Evolutionary conservation across 2,329 filamentous ascomycete species (phyloP).

Genomic region (Phialocephala sp.): DNA sequence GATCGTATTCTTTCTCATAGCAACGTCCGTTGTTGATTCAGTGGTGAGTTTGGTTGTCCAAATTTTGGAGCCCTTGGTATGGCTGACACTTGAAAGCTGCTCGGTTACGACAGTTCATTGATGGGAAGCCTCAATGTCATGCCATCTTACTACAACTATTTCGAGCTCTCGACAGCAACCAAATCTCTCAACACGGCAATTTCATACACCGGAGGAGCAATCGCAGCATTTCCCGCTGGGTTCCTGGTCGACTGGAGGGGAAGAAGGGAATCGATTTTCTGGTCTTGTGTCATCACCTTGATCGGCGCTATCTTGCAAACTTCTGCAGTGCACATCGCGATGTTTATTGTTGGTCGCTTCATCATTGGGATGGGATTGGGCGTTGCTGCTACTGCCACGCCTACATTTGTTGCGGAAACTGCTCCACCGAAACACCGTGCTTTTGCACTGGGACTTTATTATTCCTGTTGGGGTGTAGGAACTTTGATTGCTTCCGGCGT

Average conservation of each 20-base stretch:
- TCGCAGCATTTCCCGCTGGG: conserved; percentile 8
- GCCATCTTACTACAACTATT: conserved; percentile 44
- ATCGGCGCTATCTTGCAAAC: conserved; percentile 28
- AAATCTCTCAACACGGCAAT: conserved; percentile 42
- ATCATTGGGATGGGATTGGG: conserved; percentile 26
- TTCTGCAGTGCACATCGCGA: conserved; percentile 25
- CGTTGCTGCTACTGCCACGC: conserved; percentile 11
- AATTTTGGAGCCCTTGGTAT: background rate
- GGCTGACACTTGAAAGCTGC: conserved; percentile 3
- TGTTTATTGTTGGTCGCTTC: conserved; percentile 31
- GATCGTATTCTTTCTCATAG: conserved; percentile 19
- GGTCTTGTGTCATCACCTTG: conserved; percentile 22
- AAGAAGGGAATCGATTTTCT: conserved; percentile 6
- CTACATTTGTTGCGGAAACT: conserved; percentile 28
- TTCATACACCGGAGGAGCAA: conserved; percentile 22
- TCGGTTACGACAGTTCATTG: conserved; percentile 20
- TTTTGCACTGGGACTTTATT: conserved; percentile 17
- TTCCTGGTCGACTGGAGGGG: conserved; percentile 14
- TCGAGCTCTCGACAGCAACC: conserved; percentile 43
- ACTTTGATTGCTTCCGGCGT: conserved; percentile 19
- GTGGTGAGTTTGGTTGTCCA: conserved; percentile 14
- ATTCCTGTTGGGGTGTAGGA: conserved; percentile 16
- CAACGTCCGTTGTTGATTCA: conserved; percentile 26
- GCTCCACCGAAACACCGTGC: conserved; percentile 38
- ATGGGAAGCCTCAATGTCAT: conserved; percentile 47